Evolutionary conservation across 768 basidiomycete genomes (phyloP), one percentile per base, ranked within the genome.

Genomic region (Gautieria morchelliformis): DNA sequence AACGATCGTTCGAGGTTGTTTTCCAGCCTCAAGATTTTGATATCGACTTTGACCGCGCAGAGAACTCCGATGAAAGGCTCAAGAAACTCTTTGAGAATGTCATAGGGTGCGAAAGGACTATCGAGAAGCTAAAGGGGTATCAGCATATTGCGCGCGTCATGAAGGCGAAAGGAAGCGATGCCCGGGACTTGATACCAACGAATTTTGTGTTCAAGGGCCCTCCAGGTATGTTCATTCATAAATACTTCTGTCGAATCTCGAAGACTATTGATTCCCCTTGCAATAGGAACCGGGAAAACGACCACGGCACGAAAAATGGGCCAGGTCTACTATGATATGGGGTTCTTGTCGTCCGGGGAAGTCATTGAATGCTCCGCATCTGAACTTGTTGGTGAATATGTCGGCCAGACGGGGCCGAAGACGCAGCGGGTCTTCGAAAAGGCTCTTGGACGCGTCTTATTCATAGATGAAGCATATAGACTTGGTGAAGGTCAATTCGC

Each of bases 351-450:
- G 30, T 73, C 71, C 1, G 24, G 53, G n/a, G 63, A 83, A n/a
- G 83, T 87, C 42, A 64, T 78, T 8, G 85, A 87, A 65, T 83
- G 83, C 64, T 85, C 85, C 0, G 84, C 83, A 0, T 76, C 84
- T 1, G 86, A 87, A 60, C 73, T 88, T 32, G 79, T 87, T 1
- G 86, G 81, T 1, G 74, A 85, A 62, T 87, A 81, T 51, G 78
- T 87, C 9, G 85, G 85, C 5, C 84, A 87, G 0, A 87, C 85
- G 0, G 86, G 85, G 0, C 84, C 83, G 0, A 85, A 85, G 66
- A 82, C 81, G 1, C 72, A 68, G 61, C 72, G 78, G 53, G 63
- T 81, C 1, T 78, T 87, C 49, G 81, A 84, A 47, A 82, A 79
- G 64, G 85, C 83, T 0, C 72, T 84, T 0, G 85, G 85, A 0